These are phyloP conservation scores for Monosporascus sp. DNA, from an alignment of 2,329 filamentous ascomycete genomes.

Conservation along the genomic window DNA sequence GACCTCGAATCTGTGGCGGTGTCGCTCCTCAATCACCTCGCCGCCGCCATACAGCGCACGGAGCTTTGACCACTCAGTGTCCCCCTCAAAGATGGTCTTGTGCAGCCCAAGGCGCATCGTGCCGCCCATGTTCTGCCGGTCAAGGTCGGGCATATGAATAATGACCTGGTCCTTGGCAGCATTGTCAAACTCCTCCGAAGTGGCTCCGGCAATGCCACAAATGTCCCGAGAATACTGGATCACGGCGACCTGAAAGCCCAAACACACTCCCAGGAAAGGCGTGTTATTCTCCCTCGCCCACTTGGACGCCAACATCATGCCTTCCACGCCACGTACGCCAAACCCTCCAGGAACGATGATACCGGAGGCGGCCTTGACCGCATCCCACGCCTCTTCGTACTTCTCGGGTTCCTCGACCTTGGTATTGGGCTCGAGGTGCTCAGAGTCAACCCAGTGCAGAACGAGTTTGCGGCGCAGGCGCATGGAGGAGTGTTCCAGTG, in stretches of 20 bases:
- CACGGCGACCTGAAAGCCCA: slow-evolving; percentile 90
- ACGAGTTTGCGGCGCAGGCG: slow-evolving; percentile 73
- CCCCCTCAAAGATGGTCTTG: slow-evolving; percentile 67
- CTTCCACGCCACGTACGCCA: slow-evolving; percentile 74
- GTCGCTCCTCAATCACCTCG: slow-evolving; percentile 61
- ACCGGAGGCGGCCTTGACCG: slow-evolving; percentile 63
- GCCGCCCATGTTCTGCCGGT: slow-evolving; percentile 62
- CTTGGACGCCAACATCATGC: slow-evolving; percentile 83
- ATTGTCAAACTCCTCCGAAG: slow-evolving; percentile 50
- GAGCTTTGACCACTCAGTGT: slow-evolving; percentile 73
- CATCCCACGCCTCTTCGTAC: slow-evolving; percentile 83
- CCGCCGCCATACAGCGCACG: slow-evolving; percentile 65
- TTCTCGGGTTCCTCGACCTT: slow-evolving; percentile 59
- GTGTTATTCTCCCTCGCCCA: slow-evolving; percentile 79
- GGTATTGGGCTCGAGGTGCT: slow-evolving; percentile 68
- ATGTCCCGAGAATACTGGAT: slow-evolving; percentile 81
- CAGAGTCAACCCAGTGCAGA: slow-evolving; percentile 78
- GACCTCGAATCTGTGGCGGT: slow-evolving; percentile 87
- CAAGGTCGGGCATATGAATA: slow-evolving; percentile 83
- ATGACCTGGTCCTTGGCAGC: slow-evolving; percentile 64
- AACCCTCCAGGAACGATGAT: slow-evolving; percentile 73
- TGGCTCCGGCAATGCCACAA: slow-evolving; percentile 54
- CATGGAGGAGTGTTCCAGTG: slow-evolving; percentile 90
- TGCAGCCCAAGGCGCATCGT: slow-evolving; percentile 82
- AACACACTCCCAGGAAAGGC: slow-evolving; percentile 83